A percentile compares a stretch with the other conserved stretches of the same genome.
These are phyloP conservation scores for Manihot esculenta DNA, from an alignment of 441 rosid genomes.

Conservation along the genomic window DNA sequence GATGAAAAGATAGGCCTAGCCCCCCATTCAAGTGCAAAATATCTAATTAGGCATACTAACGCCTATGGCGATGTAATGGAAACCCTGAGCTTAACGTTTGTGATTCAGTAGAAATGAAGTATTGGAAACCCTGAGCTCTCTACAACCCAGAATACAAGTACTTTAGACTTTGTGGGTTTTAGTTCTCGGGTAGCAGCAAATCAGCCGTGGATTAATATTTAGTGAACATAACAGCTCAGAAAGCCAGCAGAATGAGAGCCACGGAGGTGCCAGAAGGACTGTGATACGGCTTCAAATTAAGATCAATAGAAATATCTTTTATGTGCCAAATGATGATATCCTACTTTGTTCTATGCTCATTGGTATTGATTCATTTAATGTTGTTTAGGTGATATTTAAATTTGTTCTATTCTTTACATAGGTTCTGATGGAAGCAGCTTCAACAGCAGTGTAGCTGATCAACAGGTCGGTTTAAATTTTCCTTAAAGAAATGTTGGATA, in stretches of 20 bases:
- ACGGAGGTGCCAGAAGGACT: neutral
- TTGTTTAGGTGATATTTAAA: conserved; percentile 17
- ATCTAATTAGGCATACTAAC: too few relatives aligned
- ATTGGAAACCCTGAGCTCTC: neutral
- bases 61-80: too few relatives aligned
- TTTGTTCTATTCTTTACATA: conserved; percentile 27
- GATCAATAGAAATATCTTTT: neutral
- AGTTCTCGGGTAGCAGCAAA: neutral
- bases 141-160: neutral
- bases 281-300: neutral
- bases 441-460: conserved; percentile 91
- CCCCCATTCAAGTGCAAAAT: too few relatives aligned
- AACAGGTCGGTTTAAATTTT: conserved; percentile 66
- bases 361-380: conserved; percentile 17
- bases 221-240: neutral
- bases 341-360: neutral
- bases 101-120: neutral
- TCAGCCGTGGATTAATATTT: neutral
- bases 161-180: conserved; percentile 5
- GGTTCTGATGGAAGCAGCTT: conserved; percentile 84
- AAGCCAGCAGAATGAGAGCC: neutral
- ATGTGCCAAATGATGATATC: conserved; percentile 6
- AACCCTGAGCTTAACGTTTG: neutral
- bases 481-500: conserved; percentile 19
- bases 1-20: too few relatives aligned